phyloP scores from a whole-genome alignment of 2,329 filamentous ascomycete species.

The Setomelanomma holmii region DNA sequence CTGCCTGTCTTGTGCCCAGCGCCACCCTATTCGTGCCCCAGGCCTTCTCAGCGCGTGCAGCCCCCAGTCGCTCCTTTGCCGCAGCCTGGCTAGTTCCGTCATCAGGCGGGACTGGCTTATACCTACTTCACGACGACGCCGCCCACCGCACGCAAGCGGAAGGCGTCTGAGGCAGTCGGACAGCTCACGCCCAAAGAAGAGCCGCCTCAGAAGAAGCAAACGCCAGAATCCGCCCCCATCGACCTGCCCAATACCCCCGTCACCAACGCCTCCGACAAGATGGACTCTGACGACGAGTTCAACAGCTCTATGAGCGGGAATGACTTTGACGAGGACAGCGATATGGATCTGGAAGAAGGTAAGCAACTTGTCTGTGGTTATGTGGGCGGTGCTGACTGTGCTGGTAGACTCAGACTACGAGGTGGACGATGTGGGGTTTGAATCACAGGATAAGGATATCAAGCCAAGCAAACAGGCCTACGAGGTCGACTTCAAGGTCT shows the following conservation, averaged over 20 bases:
- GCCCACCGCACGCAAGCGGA: constrained; percentile 47
- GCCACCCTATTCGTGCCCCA: constrained; percentile 13
- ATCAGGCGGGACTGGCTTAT: constrained; percentile 48
- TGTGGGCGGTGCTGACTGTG: constrained; percentile 21
- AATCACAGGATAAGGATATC: constrained; percentile 72
- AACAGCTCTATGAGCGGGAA: constrained; percentile 84
- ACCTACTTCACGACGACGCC: constrained; percentile 47
- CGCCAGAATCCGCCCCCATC: constrained; percentile 20
- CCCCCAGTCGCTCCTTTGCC: constrained; percentile 19
- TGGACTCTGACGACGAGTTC: constrained; percentile 97
- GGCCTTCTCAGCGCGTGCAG: constrained; percentile 10
- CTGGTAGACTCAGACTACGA: constrained; percentile 58
- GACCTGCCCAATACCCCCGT: constrained; percentile 43
- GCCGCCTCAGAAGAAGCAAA: constrained; percentile 41
- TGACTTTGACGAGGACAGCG: constrained; percentile 77
- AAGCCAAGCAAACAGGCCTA: constrained; percentile 77
- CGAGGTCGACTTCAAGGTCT: constrained; percentile 84
- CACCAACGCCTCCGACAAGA: constrained; percentile 59
- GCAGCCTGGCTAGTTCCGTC: constrained; percentile 52
- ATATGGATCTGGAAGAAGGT: constrained; percentile 60
- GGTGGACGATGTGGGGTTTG: constrained; percentile 67
- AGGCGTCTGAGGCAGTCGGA: constrained; percentile 47
- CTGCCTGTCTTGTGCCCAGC: constrained; percentile 17
- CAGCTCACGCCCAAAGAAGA: constrained; percentile 32
- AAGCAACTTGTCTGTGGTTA: constrained; percentile 12